Evolutionary conservation across 345 rosid species (phyloP).

Genomic region (Fremontodendron californicum): DNA sequence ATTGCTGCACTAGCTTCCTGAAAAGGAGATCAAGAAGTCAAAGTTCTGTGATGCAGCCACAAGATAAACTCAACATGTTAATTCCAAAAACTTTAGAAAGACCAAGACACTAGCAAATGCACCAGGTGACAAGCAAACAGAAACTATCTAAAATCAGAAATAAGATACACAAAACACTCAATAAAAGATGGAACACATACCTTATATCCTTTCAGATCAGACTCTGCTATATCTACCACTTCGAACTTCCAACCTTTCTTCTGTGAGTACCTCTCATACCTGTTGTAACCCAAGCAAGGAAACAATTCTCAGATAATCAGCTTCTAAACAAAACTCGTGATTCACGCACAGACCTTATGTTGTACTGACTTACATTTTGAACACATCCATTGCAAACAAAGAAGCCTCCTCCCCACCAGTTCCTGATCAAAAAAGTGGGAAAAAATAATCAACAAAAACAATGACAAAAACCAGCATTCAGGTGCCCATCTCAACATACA

Average conservation of each 20-base stretch:
- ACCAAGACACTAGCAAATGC: background rate
- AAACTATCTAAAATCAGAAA: background rate
- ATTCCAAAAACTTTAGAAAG: background rate
- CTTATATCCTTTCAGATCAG: slow-evolving; percentile 90
- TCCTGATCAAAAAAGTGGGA: slow-evolving; percentile 34
- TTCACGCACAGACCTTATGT: background rate
- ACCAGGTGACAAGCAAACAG: background rate
- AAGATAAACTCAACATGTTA: background rate
- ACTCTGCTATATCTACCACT: slow-evolving; percentile 67
- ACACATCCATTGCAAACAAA: slow-evolving; percentile 89
- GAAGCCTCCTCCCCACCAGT: slow-evolving; percentile 99
- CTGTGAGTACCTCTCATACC: slow-evolving; percentile 94
- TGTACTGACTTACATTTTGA: slow-evolving; percentile 60
- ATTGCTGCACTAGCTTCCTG: slow-evolving; percentile 98
- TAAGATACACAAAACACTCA: background rate
- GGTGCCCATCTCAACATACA: background rate
- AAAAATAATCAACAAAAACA: slow-evolving; percentile 4
- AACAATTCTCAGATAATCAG: background rate
- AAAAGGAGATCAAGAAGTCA: slow-evolving; percentile 20
- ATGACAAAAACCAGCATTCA: background rate
- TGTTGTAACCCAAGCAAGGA: slow-evolving; percentile 24
- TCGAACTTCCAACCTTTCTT: slow-evolving; percentile 92
- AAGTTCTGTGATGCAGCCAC: slow-evolving; percentile 14
- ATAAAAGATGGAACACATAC: slow-evolving; percentile 26
- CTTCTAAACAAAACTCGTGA: background rate